Evolutionary conservation across 495 filamentous ascomycete species (phyloP).

Genomic region (Talaromyces stipitatus): DNA sequence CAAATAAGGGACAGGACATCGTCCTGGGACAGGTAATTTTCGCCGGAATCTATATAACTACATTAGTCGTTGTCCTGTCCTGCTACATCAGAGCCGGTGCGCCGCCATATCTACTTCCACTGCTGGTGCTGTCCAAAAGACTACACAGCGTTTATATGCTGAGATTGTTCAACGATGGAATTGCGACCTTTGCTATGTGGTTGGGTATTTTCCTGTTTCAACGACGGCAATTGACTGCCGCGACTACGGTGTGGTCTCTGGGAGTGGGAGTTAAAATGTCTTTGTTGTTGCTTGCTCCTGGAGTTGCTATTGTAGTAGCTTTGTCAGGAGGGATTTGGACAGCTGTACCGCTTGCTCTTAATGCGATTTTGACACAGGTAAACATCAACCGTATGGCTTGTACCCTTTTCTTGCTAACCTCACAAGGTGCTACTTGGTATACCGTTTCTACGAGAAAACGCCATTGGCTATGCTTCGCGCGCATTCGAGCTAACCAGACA

Average conservation of each 20-base stretch:
- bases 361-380: slow-evolving; percentile 71
- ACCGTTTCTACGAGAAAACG: slow-evolving; percentile 65
- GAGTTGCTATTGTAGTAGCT: slow-evolving; percentile 63
- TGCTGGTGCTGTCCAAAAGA: slow-evolving; percentile 84
- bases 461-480: slow-evolving; percentile 62
- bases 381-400: background rate
- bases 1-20: slow-evolving; percentile 69
- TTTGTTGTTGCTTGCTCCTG: slow-evolving; percentile 71
- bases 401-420: background rate
- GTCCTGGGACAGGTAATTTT: slow-evolving; percentile 75
- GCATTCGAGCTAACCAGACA: slow-evolving; percentile 85
- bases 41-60: slow-evolving; percentile 64
- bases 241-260: slow-evolving; percentile 62
- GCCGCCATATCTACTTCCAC: slow-evolving; percentile 80
- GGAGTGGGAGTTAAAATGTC: slow-evolving; percentile 94
- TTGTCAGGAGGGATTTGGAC: slow-evolving; percentile 56
- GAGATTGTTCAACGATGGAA: slow-evolving; percentile 91
- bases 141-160: slow-evolving; percentile 90
- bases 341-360: slow-evolving; percentile 55
- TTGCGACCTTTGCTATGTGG: slow-evolving; percentile 76
- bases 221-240: slow-evolving; percentile 60
- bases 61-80: slow-evolving; percentile 66
- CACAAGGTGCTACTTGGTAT: slow-evolving; percentile 54
- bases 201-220: slow-evolving; percentile 71
- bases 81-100: slow-evolving; percentile 75